Evolutionary conservation across 1,284 basidiomycete genomes (phyloP), one percentile per base, ranked within the genome.

Genomic region (Athelia psychrophila): DNA sequence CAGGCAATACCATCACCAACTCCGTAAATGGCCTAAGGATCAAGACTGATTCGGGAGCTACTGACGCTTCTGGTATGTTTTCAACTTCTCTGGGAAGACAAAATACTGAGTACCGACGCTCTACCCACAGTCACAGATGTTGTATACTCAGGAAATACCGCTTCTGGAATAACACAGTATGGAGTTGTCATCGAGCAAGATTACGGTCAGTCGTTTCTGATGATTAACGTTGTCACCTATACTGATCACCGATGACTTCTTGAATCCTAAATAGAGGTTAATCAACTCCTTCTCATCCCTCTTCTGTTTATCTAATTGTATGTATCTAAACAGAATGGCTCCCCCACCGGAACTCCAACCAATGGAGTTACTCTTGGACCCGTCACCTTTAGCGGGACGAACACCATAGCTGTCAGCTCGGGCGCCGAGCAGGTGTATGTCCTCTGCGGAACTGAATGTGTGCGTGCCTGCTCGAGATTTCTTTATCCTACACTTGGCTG

Each of bases 131-230:
- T 47, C 18, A 47, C 44, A 9, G 44, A 30, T 25, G 25, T 47
- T 19, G n/a, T n/a, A 6, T 47, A 47, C 20, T 8, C 8, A 18
- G 44, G 44, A 5, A 47, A 47, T 24, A 47, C 18, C 9, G 44
- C 23, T 18, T 10, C 44, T 23, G 44, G 44, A 6, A 22, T 20
- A 6, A 23, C 47, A 15, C 19, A 32, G 16, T 35, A 32, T n/a
- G 47, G 47, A 5, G 47, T 48, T 20, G 47, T 35, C 47, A 48
- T 48, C 19, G 47, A 48, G 30, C 47, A 48, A 19, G 47, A 48
- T 24, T 48, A 48, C 33, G 30, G 42, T 44, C 22, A 10, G 42
- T 44, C 20, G 12, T 44, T 22, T 22, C n/a, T n/a, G n/a, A n/a
- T n/a, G n/a, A n/a, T n/a, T n/a, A n/a, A n/a, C n/a, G n/a, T 18